A percentile compares a stretch with the other conserved stretches of the same genome.
phyloP scores from a whole-genome alignment of 2,329 filamentous ascomycete species.

The Apiospora marii region DNA sequence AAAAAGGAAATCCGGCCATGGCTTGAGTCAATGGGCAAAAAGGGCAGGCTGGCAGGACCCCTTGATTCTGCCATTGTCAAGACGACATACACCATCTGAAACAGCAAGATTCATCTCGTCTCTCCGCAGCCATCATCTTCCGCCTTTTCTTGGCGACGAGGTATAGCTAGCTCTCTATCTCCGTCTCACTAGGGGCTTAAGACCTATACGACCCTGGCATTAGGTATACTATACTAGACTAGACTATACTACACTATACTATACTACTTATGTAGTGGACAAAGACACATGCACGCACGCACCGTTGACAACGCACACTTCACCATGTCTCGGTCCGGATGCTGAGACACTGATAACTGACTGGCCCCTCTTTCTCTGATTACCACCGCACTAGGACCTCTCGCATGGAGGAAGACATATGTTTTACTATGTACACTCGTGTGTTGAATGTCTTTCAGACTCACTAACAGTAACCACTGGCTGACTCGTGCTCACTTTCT shows the following conservation, averaged over 20 bases:
- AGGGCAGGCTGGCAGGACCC: too few species aligned
- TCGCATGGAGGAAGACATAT: neutral
- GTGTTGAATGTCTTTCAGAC: slow-evolving; percentile 4
- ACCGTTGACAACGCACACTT: slow-evolving; percentile 1
- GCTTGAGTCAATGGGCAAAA: neutral
- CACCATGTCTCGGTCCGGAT: neutral
- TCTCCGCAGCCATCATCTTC: neutral
- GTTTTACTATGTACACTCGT: slow-evolving; percentile 16
- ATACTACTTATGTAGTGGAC: neutral
- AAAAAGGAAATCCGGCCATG: neutral
- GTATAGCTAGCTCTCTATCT: neutral
- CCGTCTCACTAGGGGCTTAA: neutral
- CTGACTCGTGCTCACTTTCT: neutral
- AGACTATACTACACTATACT: too few species aligned
- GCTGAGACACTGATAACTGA: neutral
- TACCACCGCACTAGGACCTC: neutral
- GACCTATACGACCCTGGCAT: neutral
- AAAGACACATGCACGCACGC: neutral
- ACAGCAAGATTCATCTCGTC: neutral
- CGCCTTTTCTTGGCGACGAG: neutral
- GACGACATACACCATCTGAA: neutral
- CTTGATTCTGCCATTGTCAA: too few species aligned
- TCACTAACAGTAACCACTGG: neutral
- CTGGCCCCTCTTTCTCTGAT: neutral
- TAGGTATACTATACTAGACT: too few species aligned